Percentiles rank a stretch among this genome's conserved stretches.
Conservation (phyloP, 2,329 filamentous ascomycete species). For the Periglandula ipomoeae region DNA sequence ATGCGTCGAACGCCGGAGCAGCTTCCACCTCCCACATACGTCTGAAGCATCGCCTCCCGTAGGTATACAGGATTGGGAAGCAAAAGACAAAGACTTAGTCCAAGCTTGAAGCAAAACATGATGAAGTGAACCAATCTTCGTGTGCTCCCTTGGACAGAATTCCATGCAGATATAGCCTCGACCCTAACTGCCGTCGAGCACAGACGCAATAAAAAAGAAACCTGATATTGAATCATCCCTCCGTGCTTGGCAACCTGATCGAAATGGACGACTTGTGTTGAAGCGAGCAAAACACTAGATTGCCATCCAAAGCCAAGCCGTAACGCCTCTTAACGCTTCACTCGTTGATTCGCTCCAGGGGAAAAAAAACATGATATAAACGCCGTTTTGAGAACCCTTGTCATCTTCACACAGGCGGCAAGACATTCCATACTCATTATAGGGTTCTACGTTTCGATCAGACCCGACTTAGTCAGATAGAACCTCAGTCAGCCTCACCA, state of each 20-base stretch:
- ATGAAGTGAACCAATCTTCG: slow-evolving; percentile 4
- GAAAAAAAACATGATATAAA: neutral
- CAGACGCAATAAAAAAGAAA: neutral
- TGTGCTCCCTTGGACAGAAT: slow-evolving; percentile 1
- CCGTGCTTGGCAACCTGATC: neutral
- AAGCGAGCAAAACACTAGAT: neutral
- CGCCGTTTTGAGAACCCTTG: neutral
- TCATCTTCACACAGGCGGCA: no score
- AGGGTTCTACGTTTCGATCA: no score
- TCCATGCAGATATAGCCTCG: slow-evolving; percentile 3
- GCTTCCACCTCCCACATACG: neutral
- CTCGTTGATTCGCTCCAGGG: neutral
- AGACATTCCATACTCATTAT: no score
- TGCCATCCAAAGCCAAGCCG: slow-evolving; percentile 2
- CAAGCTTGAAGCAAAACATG: neutral
- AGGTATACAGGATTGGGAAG: neutral
- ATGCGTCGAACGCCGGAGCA: neutral
- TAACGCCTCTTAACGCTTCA: slow-evolving; percentile 4
- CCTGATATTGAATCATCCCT: neutral
- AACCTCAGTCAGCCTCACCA: neutral
- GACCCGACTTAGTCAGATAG: no score
- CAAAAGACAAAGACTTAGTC: neutral
- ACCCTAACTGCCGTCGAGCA: neutral
- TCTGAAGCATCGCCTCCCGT: neutral
- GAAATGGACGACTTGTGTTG: neutral